phyloP scores from a whole-genome alignment of 495 filamentous ascomycete species.

The Alectoria sarmentosa region DNA sequence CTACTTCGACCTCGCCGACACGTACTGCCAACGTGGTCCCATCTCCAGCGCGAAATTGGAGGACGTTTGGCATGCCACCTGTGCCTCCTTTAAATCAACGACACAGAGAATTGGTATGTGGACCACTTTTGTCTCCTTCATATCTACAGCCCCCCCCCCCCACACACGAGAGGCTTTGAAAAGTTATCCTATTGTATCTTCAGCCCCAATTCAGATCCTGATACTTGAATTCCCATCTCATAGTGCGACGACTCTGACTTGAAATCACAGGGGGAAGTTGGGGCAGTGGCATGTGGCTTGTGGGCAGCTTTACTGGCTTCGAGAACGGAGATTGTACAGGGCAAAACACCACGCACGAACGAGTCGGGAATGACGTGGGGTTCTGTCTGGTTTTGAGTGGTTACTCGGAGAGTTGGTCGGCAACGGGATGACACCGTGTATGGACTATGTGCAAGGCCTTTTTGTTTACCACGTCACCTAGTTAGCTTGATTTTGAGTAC shows the following conservation, averaged over 20 bases:
- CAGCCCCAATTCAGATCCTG: background rate
- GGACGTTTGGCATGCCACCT: no score
- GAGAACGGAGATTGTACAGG: background rate
- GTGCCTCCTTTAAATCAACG: background rate
- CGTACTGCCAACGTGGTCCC: no score
- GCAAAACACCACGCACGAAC: no score
- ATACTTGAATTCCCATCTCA: background rate
- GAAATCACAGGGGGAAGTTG: background rate
- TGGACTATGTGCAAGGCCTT: no score
- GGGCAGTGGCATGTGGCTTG: background rate
- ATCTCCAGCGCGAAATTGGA: no score
- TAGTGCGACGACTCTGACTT: background rate
- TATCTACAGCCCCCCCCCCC: no score
- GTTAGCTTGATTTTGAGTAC: no score
- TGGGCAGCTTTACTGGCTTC: background rate
- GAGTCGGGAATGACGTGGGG: no score
- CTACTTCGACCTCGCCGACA: background rate
- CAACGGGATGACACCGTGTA: no score
- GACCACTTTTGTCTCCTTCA: background rate
- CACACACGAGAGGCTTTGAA: background rate
- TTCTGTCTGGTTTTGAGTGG: no score
- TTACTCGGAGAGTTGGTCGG: no score
- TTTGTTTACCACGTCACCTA: no score
- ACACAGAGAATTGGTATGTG: background rate
- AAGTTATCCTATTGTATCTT: background rate